phyloP scores from a whole-genome alignment of 768 basidiomycete species.

The Clitopilus hobsonii region DNA sequence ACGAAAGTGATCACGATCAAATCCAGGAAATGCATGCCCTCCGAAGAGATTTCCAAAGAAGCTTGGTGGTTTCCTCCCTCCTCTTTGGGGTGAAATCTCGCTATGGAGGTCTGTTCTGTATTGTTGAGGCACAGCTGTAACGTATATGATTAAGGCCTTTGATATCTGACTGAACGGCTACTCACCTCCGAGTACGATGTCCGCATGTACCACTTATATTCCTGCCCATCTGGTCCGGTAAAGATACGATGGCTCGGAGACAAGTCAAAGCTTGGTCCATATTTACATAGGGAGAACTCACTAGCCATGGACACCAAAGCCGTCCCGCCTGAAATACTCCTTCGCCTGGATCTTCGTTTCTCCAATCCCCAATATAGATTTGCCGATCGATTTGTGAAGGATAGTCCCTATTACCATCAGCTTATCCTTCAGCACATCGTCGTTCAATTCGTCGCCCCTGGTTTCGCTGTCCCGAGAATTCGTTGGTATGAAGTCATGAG shows the following conservation, averaged over 20 bases:
- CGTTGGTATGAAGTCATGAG: too few relatives aligned
- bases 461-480: not conserved
- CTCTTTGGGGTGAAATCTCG: too few relatives aligned
- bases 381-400: constrained; percentile 21
- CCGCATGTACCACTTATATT: constrained; percentile 16
- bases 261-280: not conserved
- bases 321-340: constrained; percentile 19
- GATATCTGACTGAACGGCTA: too few relatives aligned
- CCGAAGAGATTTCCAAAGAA: too few relatives aligned
- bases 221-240: constrained; percentile 14
- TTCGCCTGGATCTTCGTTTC: constrained; percentile 19
- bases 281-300: not conserved
- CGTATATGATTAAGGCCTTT: too few relatives aligned
- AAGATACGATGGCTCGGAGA: constrained; percentile 17
- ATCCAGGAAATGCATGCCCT: too few relatives aligned
- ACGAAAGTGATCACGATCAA: too few relatives aligned
- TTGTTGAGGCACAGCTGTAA: too few relatives aligned
- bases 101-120: too few relatives aligned
- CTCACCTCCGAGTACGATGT: not conserved
- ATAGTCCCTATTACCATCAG: constrained; percentile 26
- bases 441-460: not conserved
- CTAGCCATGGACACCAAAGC: constrained; percentile 4
- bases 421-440: constrained; percentile 17
- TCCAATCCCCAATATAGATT: constrained; percentile 23
- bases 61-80: too few relatives aligned